Base-by-base conservation (phyloP, 139 green algal species). In the Prasinococcaceae sp. region DNA sequence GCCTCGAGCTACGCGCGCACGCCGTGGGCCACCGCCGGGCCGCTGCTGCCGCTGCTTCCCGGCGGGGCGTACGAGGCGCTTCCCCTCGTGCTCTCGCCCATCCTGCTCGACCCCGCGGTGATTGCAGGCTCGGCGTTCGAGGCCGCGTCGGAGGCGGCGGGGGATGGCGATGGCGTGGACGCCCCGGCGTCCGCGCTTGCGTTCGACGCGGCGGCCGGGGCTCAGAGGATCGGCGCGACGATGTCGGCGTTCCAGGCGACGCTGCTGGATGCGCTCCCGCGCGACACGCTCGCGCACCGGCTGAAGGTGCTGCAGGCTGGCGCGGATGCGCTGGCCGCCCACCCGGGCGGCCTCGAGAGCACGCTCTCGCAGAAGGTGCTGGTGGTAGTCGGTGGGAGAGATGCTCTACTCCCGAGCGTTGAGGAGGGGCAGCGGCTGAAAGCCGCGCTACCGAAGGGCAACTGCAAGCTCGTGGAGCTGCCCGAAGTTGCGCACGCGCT, bases 11-110 rank as follows among this genome's bases (percentile, higher is more conserved):
- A 54, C 30, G 49, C 46, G 1, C 50, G 27, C 30, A 41, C 50
- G n/a, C 35, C 30, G 20, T 60, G 48, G 48, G 37, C 58, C 24
- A 6, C 28, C 5, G 25, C 53, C 41, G 58, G 48, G 22, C 45
- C 43, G 22, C 3, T 53, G 24, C 26, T 63, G 25, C 58, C 58
- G 9, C 19, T 14, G 8, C 35, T 66, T 33, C 58, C 58, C 6
- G 33, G 37, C 12, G 14, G 39, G 24, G 17, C 50, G 22, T 66
- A 57, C 36, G 49, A 4, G 27, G 58, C 12, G 20, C 12, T 66
- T 2, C 58, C 58, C 2, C 52, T 45, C 37, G 58, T 38, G 19
- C 40, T 66, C 29, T 24, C 58, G 28, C 58, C 58, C 39, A 35
- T 66, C 14, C 49, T 66, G 23, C 33, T 51, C 3, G 50, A 66